Base-by-base conservation (phyloP, 176 grass and related monocot genomes). In the Avena sativa region DNA sequence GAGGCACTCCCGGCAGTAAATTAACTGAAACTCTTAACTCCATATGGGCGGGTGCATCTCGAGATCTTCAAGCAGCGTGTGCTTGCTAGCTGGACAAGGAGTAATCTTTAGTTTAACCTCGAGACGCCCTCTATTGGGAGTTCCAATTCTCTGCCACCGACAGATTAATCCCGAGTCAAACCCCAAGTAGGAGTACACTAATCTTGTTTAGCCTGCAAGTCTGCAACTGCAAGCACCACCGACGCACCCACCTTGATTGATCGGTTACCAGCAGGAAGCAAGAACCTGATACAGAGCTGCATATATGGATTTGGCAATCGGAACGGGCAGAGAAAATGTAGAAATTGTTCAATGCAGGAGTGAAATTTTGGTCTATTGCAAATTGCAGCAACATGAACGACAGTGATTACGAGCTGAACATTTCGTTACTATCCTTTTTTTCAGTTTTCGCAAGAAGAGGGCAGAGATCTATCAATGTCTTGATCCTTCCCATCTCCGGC, bases 51-150 rank as follows among this genome's bases (percentile, higher is more conserved):
- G 40, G 25, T 12, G 83, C 7, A 46, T 57, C 46, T 90, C 76
- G 72, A 86, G 86, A 91, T 81, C 89, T 88, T 69, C 49, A 84
- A 88, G 51, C 86, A 69, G 8, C 75, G 89, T 76, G 58, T 90
- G 79, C 63, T 12, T 80, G 81, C 81, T 52, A 71, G 89, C 81
- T 71, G 82, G 82, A 76, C 30, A 46, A 17, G 4, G 26, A 3
- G 43, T 36, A 12, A 12, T 1, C 8, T 0, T 0, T 59, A 9
- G 19, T n/a, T n/a, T 59, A 59, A 59, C 7, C 56, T 58, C 49
- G 12, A 50, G 49, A 50, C 49, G 49, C 49, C 2, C 49, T 51
- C 49, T 51, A 51, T 51, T 51, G 49, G 49, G 49, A 51, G 49
- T 51, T 14, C 49, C 49, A 51, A 57, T 34, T 62, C 74, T 49